These are phyloP conservation scores for Colletotrichum tabaci DNA, from an alignment of 2,329 filamentous ascomycete genomes.

Conservation along the genomic window DNA sequence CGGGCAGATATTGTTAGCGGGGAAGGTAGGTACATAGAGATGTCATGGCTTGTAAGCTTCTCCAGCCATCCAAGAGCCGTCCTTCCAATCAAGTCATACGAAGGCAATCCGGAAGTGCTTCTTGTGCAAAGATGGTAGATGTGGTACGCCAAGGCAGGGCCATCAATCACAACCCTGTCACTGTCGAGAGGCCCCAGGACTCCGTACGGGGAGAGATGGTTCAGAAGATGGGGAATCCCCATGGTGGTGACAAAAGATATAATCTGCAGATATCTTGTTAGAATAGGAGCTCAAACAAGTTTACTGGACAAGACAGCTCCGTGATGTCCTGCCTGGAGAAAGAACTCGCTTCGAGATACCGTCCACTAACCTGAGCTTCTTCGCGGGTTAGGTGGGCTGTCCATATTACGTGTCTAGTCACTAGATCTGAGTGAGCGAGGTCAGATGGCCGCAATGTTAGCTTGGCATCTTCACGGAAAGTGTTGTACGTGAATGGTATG, in stretches of 20 bases:
- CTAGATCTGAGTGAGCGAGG: neutral
- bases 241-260: conserved; percentile 51
- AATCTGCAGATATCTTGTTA: neutral
- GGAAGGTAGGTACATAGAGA: conserved; percentile 72
- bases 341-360: neutral
- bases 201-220: conserved; percentile 68
- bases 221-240: conserved; percentile 73
- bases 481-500: neutral
- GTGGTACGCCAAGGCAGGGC: conserved; percentile 83
- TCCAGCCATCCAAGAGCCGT: conserved; percentile 75
- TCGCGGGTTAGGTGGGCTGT: neutral
- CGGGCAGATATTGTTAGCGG: neutral
- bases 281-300: neutral
- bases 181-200: conserved; percentile 57
- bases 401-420: neutral
- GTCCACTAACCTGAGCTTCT: conserved; percentile 19
- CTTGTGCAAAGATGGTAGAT: conserved; percentile 71
- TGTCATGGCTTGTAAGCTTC: conserved; percentile 66
- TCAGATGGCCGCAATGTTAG: neutral
- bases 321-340: neutral
- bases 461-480: neutral
- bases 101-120: conserved; percentile 69
- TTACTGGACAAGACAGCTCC: too few species aligned
- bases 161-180: conserved; percentile 75
- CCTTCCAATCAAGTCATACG: conserved; percentile 74